Evolutionary conservation across 495 filamentous ascomycete genomes (phyloP).

Genomic region (Penicillium desertorum): DNA sequence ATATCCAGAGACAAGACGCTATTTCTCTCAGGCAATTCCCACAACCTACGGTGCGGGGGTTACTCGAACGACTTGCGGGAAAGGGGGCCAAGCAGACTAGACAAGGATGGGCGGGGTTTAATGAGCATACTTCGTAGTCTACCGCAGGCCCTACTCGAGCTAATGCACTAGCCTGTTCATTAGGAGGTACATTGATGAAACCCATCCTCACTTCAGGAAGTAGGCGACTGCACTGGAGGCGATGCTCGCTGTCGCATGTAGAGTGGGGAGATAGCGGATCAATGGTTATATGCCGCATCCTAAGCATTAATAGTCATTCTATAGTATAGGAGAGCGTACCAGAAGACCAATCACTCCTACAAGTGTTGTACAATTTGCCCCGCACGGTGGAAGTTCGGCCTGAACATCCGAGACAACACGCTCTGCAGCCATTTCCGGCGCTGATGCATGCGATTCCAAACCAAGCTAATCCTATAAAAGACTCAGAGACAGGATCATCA

Average conservation of each 20-base stretch:
- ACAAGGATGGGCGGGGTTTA: not conserved
- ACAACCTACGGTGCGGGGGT: not conserved
- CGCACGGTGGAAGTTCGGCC: slow-evolving; percentile 10
- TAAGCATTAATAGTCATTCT: not conserved
- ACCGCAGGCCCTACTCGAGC: not conserved
- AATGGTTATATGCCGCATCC: not conserved
- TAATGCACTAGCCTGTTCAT: not conserved
- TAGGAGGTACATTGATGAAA: not conserved
- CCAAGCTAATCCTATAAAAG: not conserved
- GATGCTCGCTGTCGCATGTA: not conserved
- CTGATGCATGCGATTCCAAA: not conserved
- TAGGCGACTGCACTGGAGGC: not conserved
- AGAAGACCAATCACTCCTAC: not conserved
- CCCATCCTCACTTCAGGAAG: not conserved
- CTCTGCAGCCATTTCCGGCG: slow-evolving; percentile 12
- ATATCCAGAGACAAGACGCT: not conserved
- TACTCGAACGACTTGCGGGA: not conserved
- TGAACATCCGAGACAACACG: slow-evolving; percentile 8
- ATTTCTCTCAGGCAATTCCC: not conserved
- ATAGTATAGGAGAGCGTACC: not conserved
- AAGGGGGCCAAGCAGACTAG: not conserved
- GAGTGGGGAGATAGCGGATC: not conserved
- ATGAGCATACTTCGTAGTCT: not conserved
- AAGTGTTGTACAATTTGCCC: not conserved
- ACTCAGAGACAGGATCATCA: not conserved